Conservation (phyloP, 2,329 filamentous ascomycete genomes). For the Rachicladosporium sp. region DNA sequence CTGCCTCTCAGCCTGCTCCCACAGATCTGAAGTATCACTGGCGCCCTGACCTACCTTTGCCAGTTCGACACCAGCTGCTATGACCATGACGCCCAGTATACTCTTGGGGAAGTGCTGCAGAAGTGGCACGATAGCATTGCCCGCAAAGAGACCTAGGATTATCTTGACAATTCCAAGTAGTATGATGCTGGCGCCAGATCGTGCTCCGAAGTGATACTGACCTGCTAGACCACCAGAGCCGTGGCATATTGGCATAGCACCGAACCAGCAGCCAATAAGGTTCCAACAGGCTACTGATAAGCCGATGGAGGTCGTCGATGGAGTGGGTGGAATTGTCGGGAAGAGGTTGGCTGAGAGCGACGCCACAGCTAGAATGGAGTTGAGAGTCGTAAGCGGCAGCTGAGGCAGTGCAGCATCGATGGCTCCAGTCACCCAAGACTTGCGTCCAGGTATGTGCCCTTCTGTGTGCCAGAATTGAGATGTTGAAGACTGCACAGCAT, state of each 20-base stretch:
- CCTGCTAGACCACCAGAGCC: slow-evolving; percentile 83
- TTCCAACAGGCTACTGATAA: slow-evolving; percentile 78
- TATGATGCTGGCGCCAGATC: slow-evolving; percentile 73
- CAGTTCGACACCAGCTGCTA: slow-evolving; percentile 79
- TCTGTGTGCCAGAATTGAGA: slow-evolving; percentile 45
- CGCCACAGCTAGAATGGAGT: slow-evolving; percentile 80
- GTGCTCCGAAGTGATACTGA: slow-evolving; percentile 81
- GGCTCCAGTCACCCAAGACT: slow-evolving; percentile 41
- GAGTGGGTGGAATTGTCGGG: slow-evolving; percentile 41
- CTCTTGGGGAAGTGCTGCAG: slow-evolving; percentile 62
- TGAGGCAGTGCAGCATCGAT: slow-evolving; percentile 67
- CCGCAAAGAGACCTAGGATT: slow-evolving; percentile 61
- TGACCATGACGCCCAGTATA: slow-evolving; percentile 74
- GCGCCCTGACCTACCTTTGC: slow-evolving; percentile 74
- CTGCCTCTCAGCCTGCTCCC: slow-evolving; percentile 26
- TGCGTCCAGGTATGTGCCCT: slow-evolving; percentile 32
- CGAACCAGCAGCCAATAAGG: slow-evolving; percentile 75
- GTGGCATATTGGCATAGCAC: slow-evolving; percentile 90
- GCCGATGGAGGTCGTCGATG: slow-evolving; percentile 64
- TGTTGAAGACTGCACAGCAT: slow-evolving; percentile 3
- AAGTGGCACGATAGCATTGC: slow-evolving; percentile 58
- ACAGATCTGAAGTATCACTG: slow-evolving; percentile 56
- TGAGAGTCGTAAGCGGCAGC: slow-evolving; percentile 80
- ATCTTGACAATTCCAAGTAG: slow-evolving; percentile 68
- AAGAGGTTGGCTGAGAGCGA: slow-evolving; percentile 69